Percentiles rank a stretch among this genome's conserved stretches.
Conservation (phyloP, 805 yeast species). For the Kluyveromyces siamensis region DNA sequence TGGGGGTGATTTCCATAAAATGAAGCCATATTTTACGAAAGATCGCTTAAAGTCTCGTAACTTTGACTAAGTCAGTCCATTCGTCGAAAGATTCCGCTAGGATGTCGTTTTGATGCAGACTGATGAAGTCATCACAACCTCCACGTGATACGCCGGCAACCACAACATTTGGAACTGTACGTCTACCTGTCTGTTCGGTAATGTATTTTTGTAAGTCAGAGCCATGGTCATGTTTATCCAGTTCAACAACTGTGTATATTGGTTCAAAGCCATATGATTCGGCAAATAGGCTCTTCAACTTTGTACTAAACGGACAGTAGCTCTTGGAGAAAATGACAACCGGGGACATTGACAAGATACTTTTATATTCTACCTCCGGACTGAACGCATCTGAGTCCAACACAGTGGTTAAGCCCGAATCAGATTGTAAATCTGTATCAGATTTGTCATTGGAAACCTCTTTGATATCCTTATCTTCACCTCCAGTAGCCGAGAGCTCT, state of each 20-base stretch:
- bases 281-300: conserved; percentile 54
- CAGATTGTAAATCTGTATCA: conserved; percentile 1
- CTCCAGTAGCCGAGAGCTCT: conserved; percentile 3
- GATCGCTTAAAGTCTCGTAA: not conserved
- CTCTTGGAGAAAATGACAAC: conserved; percentile 48
- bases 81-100: conserved; percentile 41
- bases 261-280: conserved; percentile 63
- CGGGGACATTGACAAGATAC: conserved; percentile 53
- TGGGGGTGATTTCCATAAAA: not conserved
- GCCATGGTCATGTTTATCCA: conserved; percentile 76
- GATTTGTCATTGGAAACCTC: not conserved
- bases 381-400: conserved; percentile 28
- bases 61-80: conserved; percentile 17
- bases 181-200: conserved; percentile 59
- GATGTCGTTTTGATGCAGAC: conserved; percentile 47
- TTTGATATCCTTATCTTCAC: not conserved
- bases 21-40: not conserved
- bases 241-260: conserved; percentile 62
- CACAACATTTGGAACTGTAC: conserved; percentile 85
- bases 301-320: conserved; percentile 68
- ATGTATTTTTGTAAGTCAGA: conserved; percentile 64
- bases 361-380: conserved; percentile 44
- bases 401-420: conserved; percentile 8
- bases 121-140: conserved; percentile 75
- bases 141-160: conserved; percentile 73